A percentile compares a stretch with the other conserved stretches of the same genome.
Evolutionary conservation across 805 yeast species (phyloP).

Genomic region (Millerago galiae): DNA sequence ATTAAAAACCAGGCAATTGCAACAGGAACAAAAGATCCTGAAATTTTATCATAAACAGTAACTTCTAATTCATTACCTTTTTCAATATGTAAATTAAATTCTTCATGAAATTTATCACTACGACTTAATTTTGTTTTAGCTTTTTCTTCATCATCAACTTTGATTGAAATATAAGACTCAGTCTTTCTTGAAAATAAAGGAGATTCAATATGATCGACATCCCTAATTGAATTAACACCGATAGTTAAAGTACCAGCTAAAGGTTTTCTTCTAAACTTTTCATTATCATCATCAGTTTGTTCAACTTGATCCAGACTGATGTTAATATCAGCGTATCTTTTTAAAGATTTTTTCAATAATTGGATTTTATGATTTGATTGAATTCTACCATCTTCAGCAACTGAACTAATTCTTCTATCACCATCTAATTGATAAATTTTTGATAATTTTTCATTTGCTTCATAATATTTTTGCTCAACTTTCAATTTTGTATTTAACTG

Average conservation of each 20-base stretch:
- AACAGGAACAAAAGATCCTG: conserved; percentile 69
- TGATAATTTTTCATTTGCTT: conserved; percentile 85
- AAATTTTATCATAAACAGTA: conserved; percentile 75
- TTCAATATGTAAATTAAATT: conserved; percentile 72
- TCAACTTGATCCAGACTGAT: conserved; percentile 57
- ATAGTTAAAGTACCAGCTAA: conserved; percentile 74
- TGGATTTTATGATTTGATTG: conserved; percentile 85
- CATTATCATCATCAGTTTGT: conserved; percentile 52
- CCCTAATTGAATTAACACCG: conserved; percentile 71
- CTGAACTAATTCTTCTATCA: conserved; percentile 75
- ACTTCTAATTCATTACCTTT: conserved; percentile 90
- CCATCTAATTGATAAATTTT: conserved; percentile 87
- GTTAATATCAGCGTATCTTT: conserved; percentile 85
- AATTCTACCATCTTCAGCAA: conserved; percentile 80
- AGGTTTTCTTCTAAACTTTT: conserved; percentile 73
- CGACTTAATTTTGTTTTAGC: conserved; percentile 72
- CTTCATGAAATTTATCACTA: conserved; percentile 78
- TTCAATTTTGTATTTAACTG: conserved; percentile 90
- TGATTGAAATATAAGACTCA: conserved; percentile 70
- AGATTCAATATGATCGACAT: conserved; percentile 87
- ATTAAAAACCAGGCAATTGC: conserved; percentile 89
- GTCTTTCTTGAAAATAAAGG: conserved; percentile 74
- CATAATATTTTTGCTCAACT: conserved; percentile 89
- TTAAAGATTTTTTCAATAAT: conserved; percentile 73
- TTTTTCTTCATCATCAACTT: conserved; percentile 82